phyloP scores from a whole-genome alignment of 148 eudicot genomes.

The Camellia japonica region DNA sequence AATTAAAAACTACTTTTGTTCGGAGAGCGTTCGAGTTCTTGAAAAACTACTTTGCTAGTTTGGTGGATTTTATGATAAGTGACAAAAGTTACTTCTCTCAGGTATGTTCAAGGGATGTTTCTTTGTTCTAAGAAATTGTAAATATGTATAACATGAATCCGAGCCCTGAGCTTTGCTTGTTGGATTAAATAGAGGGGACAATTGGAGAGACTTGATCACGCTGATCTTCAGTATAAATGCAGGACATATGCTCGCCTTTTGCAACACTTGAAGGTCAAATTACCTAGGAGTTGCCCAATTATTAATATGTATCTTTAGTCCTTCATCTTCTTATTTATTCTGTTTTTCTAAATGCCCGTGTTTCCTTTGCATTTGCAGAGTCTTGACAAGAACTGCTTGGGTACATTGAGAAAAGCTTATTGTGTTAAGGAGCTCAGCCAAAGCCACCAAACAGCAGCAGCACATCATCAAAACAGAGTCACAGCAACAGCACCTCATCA shows the following conservation, averaged over 20 bases:
- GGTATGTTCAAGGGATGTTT: conserved; percentile 33
- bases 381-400: conserved; percentile 81
- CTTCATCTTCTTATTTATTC: conserved; percentile 7
- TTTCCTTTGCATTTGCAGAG: conserved; percentile 43
- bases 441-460: too few species aligned
- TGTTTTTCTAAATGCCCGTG: conserved; percentile 14
- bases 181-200: conserved; percentile 74
- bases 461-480: too few species aligned
- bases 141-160: neutral
- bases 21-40: conserved; percentile 88
- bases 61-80: conserved; percentile 93
- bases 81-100: conserved; percentile 98
- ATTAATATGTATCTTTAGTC: neutral
- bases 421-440: too few species aligned
- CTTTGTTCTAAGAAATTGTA: conserved; percentile 13
- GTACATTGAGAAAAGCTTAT: conserved; percentile 83
- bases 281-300: neutral
- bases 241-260: conserved; percentile 96
- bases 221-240: conserved; percentile 91
- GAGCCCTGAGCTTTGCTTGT: conserved; percentile 10
- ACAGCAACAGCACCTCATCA: too few species aligned
- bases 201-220: conserved; percentile 93
- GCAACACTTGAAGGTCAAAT: conserved; percentile 85
- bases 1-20: conserved; percentile 70
- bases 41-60: conserved; percentile 79